Conservation (phyloP, 148 eudicot genomes). For the Camellia sinensis region DNA sequence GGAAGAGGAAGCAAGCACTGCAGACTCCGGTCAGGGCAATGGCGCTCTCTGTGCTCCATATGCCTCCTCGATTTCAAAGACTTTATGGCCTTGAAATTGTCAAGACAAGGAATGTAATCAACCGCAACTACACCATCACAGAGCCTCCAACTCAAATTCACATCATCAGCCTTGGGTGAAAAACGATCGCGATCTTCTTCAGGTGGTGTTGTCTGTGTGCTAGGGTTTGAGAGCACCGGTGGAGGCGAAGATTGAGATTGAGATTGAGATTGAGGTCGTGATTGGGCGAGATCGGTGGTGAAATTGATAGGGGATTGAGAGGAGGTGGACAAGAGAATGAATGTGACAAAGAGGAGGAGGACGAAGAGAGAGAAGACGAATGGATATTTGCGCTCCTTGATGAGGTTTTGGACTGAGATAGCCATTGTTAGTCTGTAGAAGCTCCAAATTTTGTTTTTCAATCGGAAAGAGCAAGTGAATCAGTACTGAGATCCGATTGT, state of each 20-base stretch:
- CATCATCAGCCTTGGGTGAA: not conserved
- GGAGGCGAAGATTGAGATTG: not conserved
- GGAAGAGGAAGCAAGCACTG: conserved; percentile 72
- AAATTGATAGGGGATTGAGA: conserved; percentile 31
- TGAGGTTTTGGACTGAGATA: conserved; percentile 36
- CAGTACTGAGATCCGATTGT: conserved; percentile 6
- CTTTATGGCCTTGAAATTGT: conserved; percentile 67
- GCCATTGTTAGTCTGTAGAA: conserved; percentile 36
- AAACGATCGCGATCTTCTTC: not conserved
- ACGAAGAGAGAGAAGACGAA: conserved; percentile 60
- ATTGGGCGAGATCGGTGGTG: conserved; percentile 13
- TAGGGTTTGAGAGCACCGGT: conserved; percentile 5
- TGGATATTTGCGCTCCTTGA: conserved; percentile 55
- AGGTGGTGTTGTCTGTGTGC: not conserved
- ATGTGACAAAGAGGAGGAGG: conserved; percentile 45
- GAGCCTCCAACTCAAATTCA: conserved; percentile 40
- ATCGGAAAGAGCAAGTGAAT: not conserved
- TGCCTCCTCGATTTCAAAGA: conserved; percentile 58
- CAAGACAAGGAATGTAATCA: conserved; percentile 92
- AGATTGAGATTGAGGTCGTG: not conserved
- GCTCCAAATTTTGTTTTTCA: not conserved
- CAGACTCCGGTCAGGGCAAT: conserved; percentile 54
- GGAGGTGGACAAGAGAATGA: conserved; percentile 51
- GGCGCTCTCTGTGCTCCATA: conserved; percentile 92
- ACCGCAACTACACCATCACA: conserved; percentile 49